Evolutionary conservation across 768 basidiomycete genomes (phyloP), one percentile per base, ranked within the genome.

Genomic region (Ramaria sp.): DNA sequence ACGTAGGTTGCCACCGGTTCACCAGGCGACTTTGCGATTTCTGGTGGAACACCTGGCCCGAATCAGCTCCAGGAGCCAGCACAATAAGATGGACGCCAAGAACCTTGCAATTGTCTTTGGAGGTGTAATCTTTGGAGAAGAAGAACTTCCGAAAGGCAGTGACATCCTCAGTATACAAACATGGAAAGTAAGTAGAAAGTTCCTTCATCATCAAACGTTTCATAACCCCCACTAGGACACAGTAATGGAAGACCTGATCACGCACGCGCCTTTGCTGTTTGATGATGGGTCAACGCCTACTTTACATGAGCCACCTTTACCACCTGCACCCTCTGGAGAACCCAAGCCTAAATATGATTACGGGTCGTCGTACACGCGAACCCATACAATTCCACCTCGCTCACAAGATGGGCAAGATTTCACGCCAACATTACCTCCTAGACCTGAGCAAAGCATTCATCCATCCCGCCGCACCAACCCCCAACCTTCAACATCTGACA

Each of bases 61-160:
- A 13, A 81, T 96, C 13, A 77, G 81, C 2, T 70, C 81, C 4
- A 72, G 73, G 34, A 73, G 74, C 20, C 81, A 83, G 25, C 82
- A 78, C 64, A 96, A 94, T 65, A 95, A 94, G 68, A 96, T 96
- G 93, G 93, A 92, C 61, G 73, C 83, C 3, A 91, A 85, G 72
- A 96, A 95, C 63, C 71, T 96, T 22, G 88, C 91, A 3, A 93
- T 96, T 45, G 83, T 93, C 3, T 94, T 95, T 69, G 85, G 86
- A 18, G 74, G 82, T 8, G 89, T 91, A 22, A 79, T 96, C 45
- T 93, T 96, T 60, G 92, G 92, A 5, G 90, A 94, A 66, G 92
- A 96, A 58, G 89, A 94, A 58, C 75, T 91, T 55, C 83, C 87
- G 3, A 87, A 86, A 64, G 79, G 74, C 9, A 81, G 77, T 0